phyloP scores from a whole-genome alignment of 169 alveolate genomes.

The Cryptosporidium bovis region DNA sequence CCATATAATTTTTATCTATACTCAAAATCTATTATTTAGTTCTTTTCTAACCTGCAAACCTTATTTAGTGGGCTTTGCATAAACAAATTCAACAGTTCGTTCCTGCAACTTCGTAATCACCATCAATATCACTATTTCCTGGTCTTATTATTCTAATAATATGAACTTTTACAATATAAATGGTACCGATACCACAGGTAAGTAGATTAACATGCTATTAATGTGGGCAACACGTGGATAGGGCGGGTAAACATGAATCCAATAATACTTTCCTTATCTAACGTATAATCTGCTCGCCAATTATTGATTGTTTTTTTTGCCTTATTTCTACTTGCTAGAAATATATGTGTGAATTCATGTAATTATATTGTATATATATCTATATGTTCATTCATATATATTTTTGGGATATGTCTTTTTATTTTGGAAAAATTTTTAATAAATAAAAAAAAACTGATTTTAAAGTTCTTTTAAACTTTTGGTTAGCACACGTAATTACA shows the following conservation, averaged over 20 bases:
- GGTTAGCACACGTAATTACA: neutral
- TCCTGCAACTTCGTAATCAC: conserved; percentile 24
- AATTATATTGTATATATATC: no score
- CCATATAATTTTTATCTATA: neutral
- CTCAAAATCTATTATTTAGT: conserved; percentile 37
- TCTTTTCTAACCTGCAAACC: conserved; percentile 52
- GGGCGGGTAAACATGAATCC: conserved; percentile 69
- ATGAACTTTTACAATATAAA: conserved; percentile 47
- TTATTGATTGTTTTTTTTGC: neutral
- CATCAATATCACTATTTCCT: conserved; percentile 46
- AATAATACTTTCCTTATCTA: conserved; percentile 59
- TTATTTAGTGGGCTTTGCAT: conserved; percentile 22
- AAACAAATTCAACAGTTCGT: neutral
- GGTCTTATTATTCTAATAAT: conserved; percentile 47
- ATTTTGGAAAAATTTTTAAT: neutral
- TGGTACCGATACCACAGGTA: conserved; percentile 77
- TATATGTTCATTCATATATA: neutral
- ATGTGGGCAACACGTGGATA: conserved; percentile 77
- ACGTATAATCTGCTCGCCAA: conserved; percentile 41
- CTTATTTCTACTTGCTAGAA: neutral
- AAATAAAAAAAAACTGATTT: no score
- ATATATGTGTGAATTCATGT: no score
- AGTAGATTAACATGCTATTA: conserved; percentile 73
- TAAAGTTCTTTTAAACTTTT: no score
- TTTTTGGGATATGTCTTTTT: conserved; percentile 9